Percentiles rank a stretch among this genome's conserved stretches.
Evolutionary conservation across 768 basidiomycete species (phyloP).

Genomic region (Calocera viscosa): DNA sequence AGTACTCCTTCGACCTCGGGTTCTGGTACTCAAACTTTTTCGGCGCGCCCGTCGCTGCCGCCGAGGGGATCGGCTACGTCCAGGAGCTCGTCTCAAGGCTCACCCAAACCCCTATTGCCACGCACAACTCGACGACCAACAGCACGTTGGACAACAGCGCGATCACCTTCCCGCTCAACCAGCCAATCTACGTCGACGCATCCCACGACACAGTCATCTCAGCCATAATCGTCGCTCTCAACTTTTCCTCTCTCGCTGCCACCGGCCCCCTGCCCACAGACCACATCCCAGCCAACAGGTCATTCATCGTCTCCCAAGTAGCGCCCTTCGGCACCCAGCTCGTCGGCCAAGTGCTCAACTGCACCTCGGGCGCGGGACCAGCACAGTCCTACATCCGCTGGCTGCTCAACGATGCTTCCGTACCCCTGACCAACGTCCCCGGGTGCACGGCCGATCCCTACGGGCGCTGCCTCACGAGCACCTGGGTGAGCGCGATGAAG

Average conservation of each 20-base stretch:
- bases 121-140: conserved; percentile 75
- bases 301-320: conserved; percentile 63
- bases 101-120: conserved; percentile 49
- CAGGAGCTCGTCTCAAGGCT: conserved; percentile 23
- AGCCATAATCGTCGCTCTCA: conserved; percentile 70
- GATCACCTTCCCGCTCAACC: conserved; percentile 26
- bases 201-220: conserved; percentile 24
- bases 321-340: conserved; percentile 83
- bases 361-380: conserved; percentile 31
- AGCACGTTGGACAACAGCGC: conserved; percentile 59
- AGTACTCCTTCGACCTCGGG: conserved; percentile 22
- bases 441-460: conserved; percentile 61
- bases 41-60: conserved; percentile 24
- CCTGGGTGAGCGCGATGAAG: conserved; percentile 59
- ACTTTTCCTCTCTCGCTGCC: conserved; percentile 61
- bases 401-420: conserved; percentile 78
- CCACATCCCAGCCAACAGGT: conserved; percentile 48
- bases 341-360: conserved; percentile 46
- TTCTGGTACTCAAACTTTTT: conserved; percentile 27
- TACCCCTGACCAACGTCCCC: conserved; percentile 61
- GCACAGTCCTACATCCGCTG: conserved; percentile 54
- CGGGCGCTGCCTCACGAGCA: conserved; percentile 63
- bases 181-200: conserved; percentile 30
- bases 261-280: conserved; percentile 64
- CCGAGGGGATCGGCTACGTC: conserved; percentile 13